Evolutionary conservation across 495 filamentous ascomycete species (phyloP), one percentile per base, ranked within the genome.

Genomic region (Talaromyces liani): DNA sequence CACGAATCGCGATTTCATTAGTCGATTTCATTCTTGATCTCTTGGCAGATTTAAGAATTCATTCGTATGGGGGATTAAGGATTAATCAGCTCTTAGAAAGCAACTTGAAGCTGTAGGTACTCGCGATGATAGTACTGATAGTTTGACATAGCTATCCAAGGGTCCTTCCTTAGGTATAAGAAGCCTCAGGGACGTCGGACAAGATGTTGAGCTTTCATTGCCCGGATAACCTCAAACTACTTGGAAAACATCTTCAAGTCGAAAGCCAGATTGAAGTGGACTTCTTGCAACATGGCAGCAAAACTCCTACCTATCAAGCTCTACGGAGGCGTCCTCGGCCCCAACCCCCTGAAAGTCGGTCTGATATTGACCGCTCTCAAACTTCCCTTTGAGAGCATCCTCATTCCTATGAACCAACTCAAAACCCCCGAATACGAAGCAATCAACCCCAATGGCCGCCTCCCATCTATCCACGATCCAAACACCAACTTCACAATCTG

Each of bases 381-480:
- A 18, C 49, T 73, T 16, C 69, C 71, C 5, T 67, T 69, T 33
- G 51, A 80, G 51, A 62, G 71, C 34, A 68, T 69, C 4, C 4
- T 53, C 0, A 34, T 83, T 53, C 36, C 31, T 5, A 75, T 80
- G 58, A 34, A 64, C 9, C 80, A 85, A 1, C 66, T 85, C 62
- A 89, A 88, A 71, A 63, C 74, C 16, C 66, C 71, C 3, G 65
- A 65, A 0, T 88, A 77, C 70, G 61, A 73, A 9, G 71, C 73
- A 29, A 65, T 87, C 71, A 89, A 88, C 68, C 87, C 85, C 65
- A 88, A 90, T 69, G 87, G 87, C 29, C 85, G 88, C 2, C 58
- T 87, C 10, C 87, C 83, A 0, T 61, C 77, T 56, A 80, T 88
- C 63, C 65, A 84, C 18, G 86, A 88, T 66, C 76, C 80, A 12